phyloP scores from a whole-genome alignment of 108 stramenopile species.

The Epipyxis sp. region DNA sequence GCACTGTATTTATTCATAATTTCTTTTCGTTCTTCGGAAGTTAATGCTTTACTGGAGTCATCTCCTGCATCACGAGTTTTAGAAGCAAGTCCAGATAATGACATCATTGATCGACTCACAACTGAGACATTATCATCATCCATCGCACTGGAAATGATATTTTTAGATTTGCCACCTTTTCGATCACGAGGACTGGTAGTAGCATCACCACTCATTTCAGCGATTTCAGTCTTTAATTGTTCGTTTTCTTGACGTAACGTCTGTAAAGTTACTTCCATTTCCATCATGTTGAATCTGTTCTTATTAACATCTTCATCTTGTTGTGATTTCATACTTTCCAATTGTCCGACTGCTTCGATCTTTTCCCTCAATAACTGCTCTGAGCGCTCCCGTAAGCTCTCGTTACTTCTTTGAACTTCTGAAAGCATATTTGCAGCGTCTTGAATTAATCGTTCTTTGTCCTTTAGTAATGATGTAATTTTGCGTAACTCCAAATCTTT shows the following conservation, averaged over 20 bases:
- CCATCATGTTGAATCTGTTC: background rate
- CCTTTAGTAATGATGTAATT: slow-evolving; percentile 1
- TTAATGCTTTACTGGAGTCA: background rate
- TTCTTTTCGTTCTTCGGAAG: background rate
- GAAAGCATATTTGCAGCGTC: background rate
- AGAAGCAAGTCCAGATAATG: background rate
- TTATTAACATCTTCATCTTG: background rate
- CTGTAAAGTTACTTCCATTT: slow-evolving; percentile 15
- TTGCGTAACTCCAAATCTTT: background rate
- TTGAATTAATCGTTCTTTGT: slow-evolving; percentile 14
- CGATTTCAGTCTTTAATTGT: background rate
- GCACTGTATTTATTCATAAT: background rate
- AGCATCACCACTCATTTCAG: slow-evolving; percentile 19
- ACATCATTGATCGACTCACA: background rate
- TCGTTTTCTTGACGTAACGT: slow-evolving; percentile 6
- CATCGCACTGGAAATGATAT: background rate
- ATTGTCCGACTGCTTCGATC: slow-evolving; percentile 18
- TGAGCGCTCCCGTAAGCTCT: background rate
- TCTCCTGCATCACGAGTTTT: background rate
- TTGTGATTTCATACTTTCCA: slow-evolving; percentile 15
- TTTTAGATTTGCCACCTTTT: slow-evolving; percentile 5
- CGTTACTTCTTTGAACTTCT: background rate
- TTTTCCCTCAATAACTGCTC: slow-evolving; percentile 15
- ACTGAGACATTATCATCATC: background rate
- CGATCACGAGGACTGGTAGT: background rate